Evolutionary conservation across 805 yeast genomes (phyloP).

Genomic region (Saccharomycopsis amapae): DNA sequence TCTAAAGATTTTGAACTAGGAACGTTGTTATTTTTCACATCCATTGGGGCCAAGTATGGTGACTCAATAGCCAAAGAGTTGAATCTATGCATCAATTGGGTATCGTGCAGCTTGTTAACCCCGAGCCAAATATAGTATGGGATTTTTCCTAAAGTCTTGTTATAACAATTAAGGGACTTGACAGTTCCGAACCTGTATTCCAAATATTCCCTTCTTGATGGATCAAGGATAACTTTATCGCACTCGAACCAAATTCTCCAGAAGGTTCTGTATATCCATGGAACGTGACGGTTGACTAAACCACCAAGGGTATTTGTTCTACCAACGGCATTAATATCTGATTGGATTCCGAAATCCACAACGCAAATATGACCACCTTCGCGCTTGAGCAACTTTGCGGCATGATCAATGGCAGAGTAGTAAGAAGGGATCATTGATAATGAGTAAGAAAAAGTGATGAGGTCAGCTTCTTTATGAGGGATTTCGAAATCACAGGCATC

Average conservation of each 20-base stretch:
- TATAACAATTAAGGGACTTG: conserved; percentile 63
- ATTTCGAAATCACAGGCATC: conserved; percentile 70
- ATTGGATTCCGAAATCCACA: conserved; percentile 77
- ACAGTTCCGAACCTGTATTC: conserved; percentile 79
- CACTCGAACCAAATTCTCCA: conserved; percentile 89
- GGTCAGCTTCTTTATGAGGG: conserved; percentile 47
- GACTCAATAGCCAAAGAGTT: conserved; percentile 76
- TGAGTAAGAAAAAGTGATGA: conserved; percentile 73
- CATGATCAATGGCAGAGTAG: conserved; percentile 71
- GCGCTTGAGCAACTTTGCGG: conserved; percentile 43
- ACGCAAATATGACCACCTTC: conserved; percentile 56
- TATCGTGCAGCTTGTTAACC: conserved; percentile 49
- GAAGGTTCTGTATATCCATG: conserved; percentile 72
- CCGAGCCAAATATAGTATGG: conserved; percentile 86
- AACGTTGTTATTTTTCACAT: conserved; percentile 22
- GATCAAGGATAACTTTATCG: conserved; percentile 71
- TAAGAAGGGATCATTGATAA: conserved; percentile 81
- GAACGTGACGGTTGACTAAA: conserved; percentile 57
- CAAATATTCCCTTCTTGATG: conserved; percentile 74
- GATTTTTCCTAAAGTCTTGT: conserved; percentile 58
- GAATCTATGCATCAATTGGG: conserved; percentile 44
- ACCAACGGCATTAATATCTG: conserved; percentile 55
- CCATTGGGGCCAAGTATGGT: conserved; percentile 64
- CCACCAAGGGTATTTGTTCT: conserved; percentile 74
- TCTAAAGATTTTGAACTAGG: conserved; percentile 62